Conservation (phyloP, 805 yeast genomes). For the Sugiyamaella valdiviana region DNA sequence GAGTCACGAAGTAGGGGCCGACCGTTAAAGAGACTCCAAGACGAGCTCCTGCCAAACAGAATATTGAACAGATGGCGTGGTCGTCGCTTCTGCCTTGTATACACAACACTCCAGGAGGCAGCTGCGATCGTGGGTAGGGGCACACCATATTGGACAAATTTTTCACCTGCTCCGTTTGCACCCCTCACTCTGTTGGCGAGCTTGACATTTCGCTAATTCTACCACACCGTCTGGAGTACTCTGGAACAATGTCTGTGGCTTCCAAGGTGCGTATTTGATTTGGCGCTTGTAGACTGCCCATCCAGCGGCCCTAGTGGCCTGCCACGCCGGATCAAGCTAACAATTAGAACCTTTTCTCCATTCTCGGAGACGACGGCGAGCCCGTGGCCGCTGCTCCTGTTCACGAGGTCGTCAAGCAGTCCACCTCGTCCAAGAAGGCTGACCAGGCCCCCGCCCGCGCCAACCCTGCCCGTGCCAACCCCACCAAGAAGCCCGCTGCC, state of each 20-base stretch:
- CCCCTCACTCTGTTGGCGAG: conserved; percentile 11
- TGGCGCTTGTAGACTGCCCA: no score
- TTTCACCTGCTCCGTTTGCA: conserved; percentile 4
- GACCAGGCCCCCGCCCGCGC: conserved; percentile 56
- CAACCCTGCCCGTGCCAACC: conserved; percentile 59
- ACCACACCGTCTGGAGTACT: background rate
- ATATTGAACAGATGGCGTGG: no score
- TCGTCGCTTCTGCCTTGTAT: no score
- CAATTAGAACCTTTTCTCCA: conserved; percentile 20
- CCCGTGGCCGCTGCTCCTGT: conserved; percentile 11
- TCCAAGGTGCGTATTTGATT: conserved; percentile 25
- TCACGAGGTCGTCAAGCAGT: conserved; percentile 56
- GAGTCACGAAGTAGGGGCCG: no score
- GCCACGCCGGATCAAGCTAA: no score
- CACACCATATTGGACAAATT: background rate
- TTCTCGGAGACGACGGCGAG: conserved; percentile 22
- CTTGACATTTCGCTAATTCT: conserved; percentile 12
- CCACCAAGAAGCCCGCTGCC: conserved; percentile 42
- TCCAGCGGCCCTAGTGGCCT: no score
- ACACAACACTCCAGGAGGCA: no score
- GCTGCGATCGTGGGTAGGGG: background rate
- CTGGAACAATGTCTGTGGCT: conserved; percentile 22
- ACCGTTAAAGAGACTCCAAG: no score
- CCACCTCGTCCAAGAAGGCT: conserved; percentile 79
- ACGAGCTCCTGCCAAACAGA: no score